Evolutionary conservation across 2,329 filamentous ascomycete species (phyloP).

Genomic region (Aspergillus costaricaensis): DNA sequence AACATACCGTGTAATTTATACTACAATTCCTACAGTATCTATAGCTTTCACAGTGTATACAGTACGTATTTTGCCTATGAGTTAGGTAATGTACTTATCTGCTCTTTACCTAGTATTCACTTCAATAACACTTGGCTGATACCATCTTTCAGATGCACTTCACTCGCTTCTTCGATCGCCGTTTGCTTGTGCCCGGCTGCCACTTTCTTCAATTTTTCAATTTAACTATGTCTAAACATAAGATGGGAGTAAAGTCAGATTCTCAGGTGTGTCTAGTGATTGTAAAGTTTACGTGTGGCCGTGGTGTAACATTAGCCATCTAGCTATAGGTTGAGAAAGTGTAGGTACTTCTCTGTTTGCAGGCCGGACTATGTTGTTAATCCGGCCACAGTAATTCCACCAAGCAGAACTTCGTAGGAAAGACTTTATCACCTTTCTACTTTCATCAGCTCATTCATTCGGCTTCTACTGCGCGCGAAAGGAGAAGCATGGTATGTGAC

Average conservation of each 20-base stretch:
- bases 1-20: too few species aligned
- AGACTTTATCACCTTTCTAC: too few species aligned
- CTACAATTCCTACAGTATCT: too few species aligned
- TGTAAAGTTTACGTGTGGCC: neutral
- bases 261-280: neutral
- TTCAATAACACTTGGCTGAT: neutral
- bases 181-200: neutral
- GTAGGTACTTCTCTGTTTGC: neutral
- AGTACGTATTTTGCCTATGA: too few species aligned
- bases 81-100: neutral
- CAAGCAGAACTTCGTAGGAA: neutral
- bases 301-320: neutral
- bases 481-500: too few species aligned
- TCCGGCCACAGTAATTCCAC: neutral
- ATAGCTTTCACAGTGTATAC: too few species aligned
- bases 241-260: neutral
- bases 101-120: neutral
- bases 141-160: neutral
- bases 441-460: too few species aligned
- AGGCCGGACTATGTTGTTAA: neutral
- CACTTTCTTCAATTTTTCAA: neutral
- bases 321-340: neutral
- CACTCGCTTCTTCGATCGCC: neutral
- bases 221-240: neutral
- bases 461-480: too few species aligned